Base-by-base conservation (phyloP, 441 rosid species). In the Brassica hybrid region DNA sequence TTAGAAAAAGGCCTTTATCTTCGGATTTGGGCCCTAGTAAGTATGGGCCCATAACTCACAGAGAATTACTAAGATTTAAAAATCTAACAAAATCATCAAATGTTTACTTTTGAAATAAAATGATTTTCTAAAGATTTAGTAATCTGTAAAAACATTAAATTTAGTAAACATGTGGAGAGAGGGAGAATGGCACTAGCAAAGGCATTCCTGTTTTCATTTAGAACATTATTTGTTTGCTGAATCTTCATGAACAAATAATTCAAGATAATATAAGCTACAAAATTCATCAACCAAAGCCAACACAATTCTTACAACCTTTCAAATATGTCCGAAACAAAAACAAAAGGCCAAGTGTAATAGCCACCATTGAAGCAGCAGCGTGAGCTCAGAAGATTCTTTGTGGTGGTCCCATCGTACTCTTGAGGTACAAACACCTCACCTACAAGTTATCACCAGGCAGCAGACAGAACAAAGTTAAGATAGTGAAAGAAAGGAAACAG, bases 401-500 rank as follows among this genome's bases (percentile, higher is more conserved):
- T 2, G 97, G 91, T 3, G 86, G 83, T 5, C 97, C 99, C 99
- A 94, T 93, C 36, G 94, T 87, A 73, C 94, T 91, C 90, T 92
- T 94, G 83, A 92, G 76, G 82, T 92, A 80, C 72, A 94, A 86
- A 84, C 93, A 88, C 83, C 91, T 91, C 54, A 93, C 98, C 98
- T 93, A 86, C 64, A 60, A 70, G 11, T 38, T 50, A 16, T 36
- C 38, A 45, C 9, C 2, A 32, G 5, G 64, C 52, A 16, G 18
- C 61, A 9, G 18, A 48, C 17, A 64, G 17, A 30, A 32, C 3
- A 8, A 21, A 17, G 1, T 32, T 56, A 3, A 54, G 52, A 16
- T 5, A 9, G 1, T 7, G 52, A 65, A 6, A 13, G 1, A 56
- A 36, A 32, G 5, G 13, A 12, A 19, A 5, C 57, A 14, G 19